phyloP scores from a whole-genome alignment of 495 filamentous ascomycete species.

The Aspergillus bertholletiae region DNA sequence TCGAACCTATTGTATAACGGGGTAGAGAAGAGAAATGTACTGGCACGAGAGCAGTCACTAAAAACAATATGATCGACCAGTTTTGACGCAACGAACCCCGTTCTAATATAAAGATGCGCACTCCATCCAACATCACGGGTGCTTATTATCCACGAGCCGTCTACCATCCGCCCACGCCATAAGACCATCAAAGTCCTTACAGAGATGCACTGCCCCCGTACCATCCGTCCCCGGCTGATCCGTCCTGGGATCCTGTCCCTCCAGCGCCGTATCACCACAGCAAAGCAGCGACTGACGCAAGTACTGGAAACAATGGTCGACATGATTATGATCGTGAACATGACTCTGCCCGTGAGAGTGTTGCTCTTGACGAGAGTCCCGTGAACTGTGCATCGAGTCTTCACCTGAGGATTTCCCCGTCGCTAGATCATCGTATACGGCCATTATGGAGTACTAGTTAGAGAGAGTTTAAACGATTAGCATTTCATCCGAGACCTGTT shows the following conservation, averaged over 20 bases:
- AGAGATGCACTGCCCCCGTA: not conserved
- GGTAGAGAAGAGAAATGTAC: too few relatives aligned
- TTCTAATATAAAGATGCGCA: too few relatives aligned
- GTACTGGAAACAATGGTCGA: constrained; percentile 1
- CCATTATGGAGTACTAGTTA: not conserved
- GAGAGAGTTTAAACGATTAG: not conserved
- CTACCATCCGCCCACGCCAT: constrained; percentile 1
- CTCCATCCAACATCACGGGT: too few relatives aligned
- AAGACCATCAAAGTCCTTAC: not conserved
- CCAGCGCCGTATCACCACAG: not conserved
- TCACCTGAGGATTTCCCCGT: not conserved
- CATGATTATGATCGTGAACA: not conserved
- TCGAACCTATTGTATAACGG: too few relatives aligned
- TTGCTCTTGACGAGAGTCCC: not conserved
- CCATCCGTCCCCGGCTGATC: not conserved
- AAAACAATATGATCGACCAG: too few relatives aligned
- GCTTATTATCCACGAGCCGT: not conserved
- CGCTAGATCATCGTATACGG: not conserved
- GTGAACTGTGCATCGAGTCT: not conserved
- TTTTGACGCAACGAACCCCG: too few relatives aligned
- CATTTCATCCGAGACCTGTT: too few relatives aligned
- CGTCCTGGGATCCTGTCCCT: not conserved
- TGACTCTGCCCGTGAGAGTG: not conserved
- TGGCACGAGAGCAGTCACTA: too few relatives aligned
- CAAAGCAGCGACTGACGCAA: not conserved